phyloP scores from a whole-genome alignment of 23 red algal species.

The Gracilariopsis chorda region DNA sequence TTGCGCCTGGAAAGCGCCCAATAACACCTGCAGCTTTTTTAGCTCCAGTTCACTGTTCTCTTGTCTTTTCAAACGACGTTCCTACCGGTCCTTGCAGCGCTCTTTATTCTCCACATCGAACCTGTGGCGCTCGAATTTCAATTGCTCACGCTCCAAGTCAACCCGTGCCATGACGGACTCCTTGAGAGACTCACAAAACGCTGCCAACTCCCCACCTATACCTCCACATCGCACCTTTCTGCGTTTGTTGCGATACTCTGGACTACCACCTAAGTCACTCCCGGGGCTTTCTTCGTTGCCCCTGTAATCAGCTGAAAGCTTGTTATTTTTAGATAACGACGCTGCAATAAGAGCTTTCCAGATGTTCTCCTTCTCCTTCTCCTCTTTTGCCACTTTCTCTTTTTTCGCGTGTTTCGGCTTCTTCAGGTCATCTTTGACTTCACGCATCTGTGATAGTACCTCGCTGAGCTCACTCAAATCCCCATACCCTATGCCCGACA shows the following conservation, averaged over 20 bases:
- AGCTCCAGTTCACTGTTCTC: neutral
- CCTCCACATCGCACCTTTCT: neutral
- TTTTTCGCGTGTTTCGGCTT: neutral
- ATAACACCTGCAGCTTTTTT: constrained; percentile 1
- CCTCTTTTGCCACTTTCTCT: neutral
- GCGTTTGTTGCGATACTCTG: no score
- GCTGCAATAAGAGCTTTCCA: no score
- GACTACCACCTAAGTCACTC: neutral
- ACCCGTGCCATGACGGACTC: neutral
- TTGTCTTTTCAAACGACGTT: neutral
- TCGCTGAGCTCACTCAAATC: neutral
- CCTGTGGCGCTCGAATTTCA: neutral
- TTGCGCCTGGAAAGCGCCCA: neutral
- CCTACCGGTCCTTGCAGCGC: neutral
- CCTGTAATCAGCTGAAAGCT: no score
- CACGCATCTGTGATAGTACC: neutral
- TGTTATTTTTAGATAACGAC: no score
- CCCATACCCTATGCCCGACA: neutral
- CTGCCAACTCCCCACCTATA: neutral
- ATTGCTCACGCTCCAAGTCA: neutral
- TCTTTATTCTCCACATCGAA: neutral
- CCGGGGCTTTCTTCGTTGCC: neutral
- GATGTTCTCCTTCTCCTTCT: no score
- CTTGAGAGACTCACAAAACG: neutral
- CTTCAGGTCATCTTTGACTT: neutral